Evolutionary conservation across 306 rosid genomes (phyloP).

Genomic region (Quercus gilva): DNA sequence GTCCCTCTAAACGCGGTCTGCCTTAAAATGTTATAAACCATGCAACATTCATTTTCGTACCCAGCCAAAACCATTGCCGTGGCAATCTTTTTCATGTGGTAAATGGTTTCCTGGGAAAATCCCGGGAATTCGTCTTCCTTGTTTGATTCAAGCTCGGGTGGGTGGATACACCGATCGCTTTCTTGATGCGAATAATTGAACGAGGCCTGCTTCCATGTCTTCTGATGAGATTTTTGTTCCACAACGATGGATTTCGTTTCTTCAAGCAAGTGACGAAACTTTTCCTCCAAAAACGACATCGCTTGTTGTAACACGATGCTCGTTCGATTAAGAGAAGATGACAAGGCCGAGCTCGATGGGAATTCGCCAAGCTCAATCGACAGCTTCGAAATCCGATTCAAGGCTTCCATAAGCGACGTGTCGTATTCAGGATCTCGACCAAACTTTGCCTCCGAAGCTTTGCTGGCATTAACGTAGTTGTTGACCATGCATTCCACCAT

Average conservation of each 20-base stretch:
- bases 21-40: conserved; percentile 44
- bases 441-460: conserved; percentile 15
- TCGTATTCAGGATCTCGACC: conserved; percentile 43
- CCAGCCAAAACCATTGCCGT: conserved; percentile 54
- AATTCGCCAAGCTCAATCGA: conserved; percentile 13
- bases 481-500: conserved; percentile 35
- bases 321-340: conserved; percentile 28
- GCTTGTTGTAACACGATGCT: conserved; percentile 43
- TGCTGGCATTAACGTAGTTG: conserved; percentile 17
- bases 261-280: conserved; percentile 39
- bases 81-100: conserved; percentile 42
- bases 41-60: conserved; percentile 58
- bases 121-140: conserved; percentile 26
- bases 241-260: conserved; percentile 7
- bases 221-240: background rate
- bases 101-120: conserved; percentile 35
- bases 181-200: conserved; percentile 35
- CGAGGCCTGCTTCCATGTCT: conserved; percentile 21
- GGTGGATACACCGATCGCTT: background rate
- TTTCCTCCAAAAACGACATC: conserved; percentile 55
- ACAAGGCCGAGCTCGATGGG: conserved; percentile 7
- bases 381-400: conserved; percentile 37
- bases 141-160: background rate
- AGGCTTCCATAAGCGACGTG: conserved; percentile 25
- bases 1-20: conserved; percentile 43